Base-by-base conservation (phyloP, 805 yeast genomes). In the Saccharomycopsis sp. region DNA sequence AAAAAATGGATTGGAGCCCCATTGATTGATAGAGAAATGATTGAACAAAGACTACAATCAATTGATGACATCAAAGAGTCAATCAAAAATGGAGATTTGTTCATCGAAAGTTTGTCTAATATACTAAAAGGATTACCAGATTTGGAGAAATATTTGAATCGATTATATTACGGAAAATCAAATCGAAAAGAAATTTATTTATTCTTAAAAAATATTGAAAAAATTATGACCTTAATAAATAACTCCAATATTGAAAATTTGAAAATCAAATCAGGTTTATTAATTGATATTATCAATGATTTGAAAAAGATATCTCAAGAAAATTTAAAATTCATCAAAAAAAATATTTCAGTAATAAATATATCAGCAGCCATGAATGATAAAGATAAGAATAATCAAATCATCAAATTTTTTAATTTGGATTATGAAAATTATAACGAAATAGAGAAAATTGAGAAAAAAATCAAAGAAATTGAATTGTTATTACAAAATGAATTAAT, bases 1-100 rank as follows among this genome's bases (percentile, higher is more conserved):
- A 64, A 67, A 21, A 62, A 70, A 29, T 92, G 98, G 98, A 60
- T 88, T 0, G 65, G 75, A 1, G 64, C 69, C 45, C 98, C 98
- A 1, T 63, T 88, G 18, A 58, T 73, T 0, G 66, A 75, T 32
- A 61, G 65, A 23, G 64, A 60, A 1, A 60, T 60, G 6, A 80
- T 92, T 2, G 66, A 70, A 41, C 64, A 66, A n/a, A 66, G 98
- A 20, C 60, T 70, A 0, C 71, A 70, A 31, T 86, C 94, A 0
- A 68, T 79, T 4, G 68, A 66, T 18, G 68, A 71, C 41, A 54
- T 78, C 3, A 61, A 60, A 1, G 54, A 56, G 4, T 57, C 23
- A 27, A 61, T 14, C 64, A 65, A 44, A 14, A 20, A 15, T 13
- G 26, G 26, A 3, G 63, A 60, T 25, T 55, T 62, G 4, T 54